Conservation (phyloP, 2,329 filamentous ascomycete species). For the Sporothrix pseudoabietina region DNA sequence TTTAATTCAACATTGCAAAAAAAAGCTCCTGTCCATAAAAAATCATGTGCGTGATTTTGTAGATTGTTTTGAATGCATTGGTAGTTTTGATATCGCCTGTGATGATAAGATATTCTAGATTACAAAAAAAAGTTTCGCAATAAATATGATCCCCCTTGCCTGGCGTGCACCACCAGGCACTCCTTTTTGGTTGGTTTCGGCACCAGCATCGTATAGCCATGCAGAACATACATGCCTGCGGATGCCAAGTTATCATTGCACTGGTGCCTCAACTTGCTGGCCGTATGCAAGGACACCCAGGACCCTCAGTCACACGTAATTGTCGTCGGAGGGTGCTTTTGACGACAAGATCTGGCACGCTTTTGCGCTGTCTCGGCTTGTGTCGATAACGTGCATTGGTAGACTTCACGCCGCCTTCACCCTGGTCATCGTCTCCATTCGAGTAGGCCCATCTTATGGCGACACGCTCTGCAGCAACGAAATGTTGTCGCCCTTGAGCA, state of each 20-base stretch:
- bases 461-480: constrained; percentile 69
- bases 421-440: neutral
- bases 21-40: neutral
- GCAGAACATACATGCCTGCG: neutral
- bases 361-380: neutral
- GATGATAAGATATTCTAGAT: constrained; percentile 9
- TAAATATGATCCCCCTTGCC: neutral
- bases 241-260: no score
- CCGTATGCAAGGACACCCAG: no score
- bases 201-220: neutral
- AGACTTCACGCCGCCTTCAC: neutral
- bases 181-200: neutral
- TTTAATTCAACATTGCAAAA: constrained; percentile 24
- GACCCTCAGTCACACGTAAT: no score
- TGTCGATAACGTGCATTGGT: neutral
- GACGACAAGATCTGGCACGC: no score
- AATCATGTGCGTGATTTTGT: neutral
- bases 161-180: neutral
- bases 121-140: neutral
- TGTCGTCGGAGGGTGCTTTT: no score
- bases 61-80: neutral
- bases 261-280: no score
- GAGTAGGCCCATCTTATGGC: constrained; percentile 18
- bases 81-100: neutral
- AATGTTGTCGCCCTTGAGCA: constrained; percentile 87